Evolutionary conservation across 148 eudicot species (phyloP).

Genomic region (Tetragonia tetragonoides): DNA sequence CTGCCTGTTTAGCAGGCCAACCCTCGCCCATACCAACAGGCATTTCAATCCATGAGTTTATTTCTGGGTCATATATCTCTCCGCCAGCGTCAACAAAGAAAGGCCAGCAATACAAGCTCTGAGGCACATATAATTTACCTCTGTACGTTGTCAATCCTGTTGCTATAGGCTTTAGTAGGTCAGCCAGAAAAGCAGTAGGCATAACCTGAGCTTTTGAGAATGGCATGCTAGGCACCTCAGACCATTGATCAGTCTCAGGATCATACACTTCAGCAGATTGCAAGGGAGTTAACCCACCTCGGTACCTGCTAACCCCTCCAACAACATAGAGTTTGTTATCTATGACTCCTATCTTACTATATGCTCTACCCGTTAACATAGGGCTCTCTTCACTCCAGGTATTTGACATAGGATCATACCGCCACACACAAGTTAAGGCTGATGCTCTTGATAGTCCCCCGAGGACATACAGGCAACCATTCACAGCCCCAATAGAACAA

Average conservation of each 20-base stretch:
- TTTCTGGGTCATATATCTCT: conserved; percentile 87
- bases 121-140: conserved; percentile 88
- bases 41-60: conserved; percentile 86
- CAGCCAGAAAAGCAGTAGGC: conserved; percentile 82
- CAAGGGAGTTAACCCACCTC: conserved; percentile 75
- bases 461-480: conserved; percentile 75
- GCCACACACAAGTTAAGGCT: conserved; percentile 71
- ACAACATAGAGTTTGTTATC: conserved; percentile 81
- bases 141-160: conserved; percentile 86
- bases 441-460: conserved; percentile 74
- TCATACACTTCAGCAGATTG: conserved; percentile 90
- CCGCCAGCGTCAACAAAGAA: conserved; percentile 98
- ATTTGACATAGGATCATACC: conserved; percentile 70
- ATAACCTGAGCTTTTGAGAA: conserved; percentile 83
- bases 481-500: conserved; percentile 74
- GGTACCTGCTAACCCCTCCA: conserved; percentile 82
- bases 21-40: conserved; percentile 97
- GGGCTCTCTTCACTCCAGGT: conserved; percentile 69
- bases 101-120: conserved; percentile 95
- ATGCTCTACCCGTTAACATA: conserved; percentile 78
- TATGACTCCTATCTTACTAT: conserved; percentile 76
- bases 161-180: conserved; percentile 90
- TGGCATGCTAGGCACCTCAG: conserved; percentile 88
- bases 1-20: conserved; percentile 99
- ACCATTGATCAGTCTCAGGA: conserved; percentile 68